Base-by-base conservation (phyloP, 345 rosid species). In the Rhodamnia argentea region DNA sequence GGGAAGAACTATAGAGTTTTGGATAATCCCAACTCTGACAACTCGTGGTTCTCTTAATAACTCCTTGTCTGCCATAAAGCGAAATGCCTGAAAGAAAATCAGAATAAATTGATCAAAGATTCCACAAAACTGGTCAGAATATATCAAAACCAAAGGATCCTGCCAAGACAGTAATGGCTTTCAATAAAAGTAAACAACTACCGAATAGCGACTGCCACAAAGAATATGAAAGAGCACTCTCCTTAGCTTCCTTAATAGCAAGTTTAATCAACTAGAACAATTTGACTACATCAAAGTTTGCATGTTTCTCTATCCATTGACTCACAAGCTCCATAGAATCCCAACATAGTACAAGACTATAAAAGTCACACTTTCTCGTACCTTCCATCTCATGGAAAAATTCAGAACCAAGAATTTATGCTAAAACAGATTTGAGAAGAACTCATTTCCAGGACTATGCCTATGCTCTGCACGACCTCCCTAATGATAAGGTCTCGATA, bases 11-110 rank as follows among this genome's bases (percentile, higher is more conserved):
- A 93, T 91, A 82, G 98, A 94, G 89, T 94, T 97, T 90, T 97
- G 99, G 89, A 97, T 91, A 56, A 97, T 94, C 86, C 98, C 99
- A 55, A 95, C 99, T 90, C 98, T 93, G 40, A 97, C 99, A 4
- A 94, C 88, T 90, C 92, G 90, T n/a, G 98, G 95, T 84, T 89
- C 93, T 92, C 99, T 91, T 88, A 95, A 54, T 42, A 90, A 85
- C 88, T 97, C 99, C 88, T 88, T 88, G 87, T 93, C 98, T 90
- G 99, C 96, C 52, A 86, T 87, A 88, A 97, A 96, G 83, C 89
- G 20, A 86, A 92, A 93, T 18, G 93, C 98, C 99, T 97, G 92
- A 82, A 87, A 59, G 51, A 62, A n/a, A 52, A 52, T 44, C 40
- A n/a, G 40, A 83, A 55, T 51, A 82, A 23, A 82, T 55, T 29